Base-by-base conservation (phyloP, 352 stramenopile species). In the Globisporangium irregulare region DNA sequence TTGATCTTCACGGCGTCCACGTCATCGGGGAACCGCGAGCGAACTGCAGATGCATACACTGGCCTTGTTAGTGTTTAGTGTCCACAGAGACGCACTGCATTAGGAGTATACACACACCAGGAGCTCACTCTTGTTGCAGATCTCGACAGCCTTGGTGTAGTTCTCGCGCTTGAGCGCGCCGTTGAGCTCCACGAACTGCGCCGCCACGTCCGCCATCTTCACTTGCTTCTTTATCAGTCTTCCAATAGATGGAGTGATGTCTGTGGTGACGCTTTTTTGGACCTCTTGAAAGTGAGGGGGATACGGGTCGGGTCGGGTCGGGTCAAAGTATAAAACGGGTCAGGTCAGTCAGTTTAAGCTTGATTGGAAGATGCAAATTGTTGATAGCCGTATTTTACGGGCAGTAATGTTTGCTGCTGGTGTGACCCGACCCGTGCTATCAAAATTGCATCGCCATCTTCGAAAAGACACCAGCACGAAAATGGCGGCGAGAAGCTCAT, bases 101-200 rank as follows among this genome's bases (percentile, higher is more conserved):
- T 18, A 41, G 12, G 9, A 54, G 15, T 8, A 24, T 15, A 20
- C 15, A 29, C 15, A 27, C 3, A 2, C n/a, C 2, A 71, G 43
- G 43, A 51, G 6, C 82, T 53, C 60, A 93, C 88, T 95, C 73
- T 94, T 94, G 75, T 95, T 95, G 80, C 86, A 92, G 59, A 92
- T 90, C 63, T 94, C 86, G 29, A 95, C 72, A 24, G 83, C 85
- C 50, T 89, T 86, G 22, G 83, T 64, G 71, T 89, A 95, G 75
- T 91, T 91, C 71, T 95, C 86, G 54, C 77, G 80, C 72, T 88
- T 81, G 46, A 95, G 77, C 50, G 81, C 82, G 27, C 81, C 78
- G 20, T 93, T 82, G 57, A 95, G 86, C 81, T 95, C 86, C 68
- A 75, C 75, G 67, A 93, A 93, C 72, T 82, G 82, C 36, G 80